phyloP scores from a whole-genome alignment of 1,284 basidiomycete species.

The Entoloma clypeatum region DNA sequence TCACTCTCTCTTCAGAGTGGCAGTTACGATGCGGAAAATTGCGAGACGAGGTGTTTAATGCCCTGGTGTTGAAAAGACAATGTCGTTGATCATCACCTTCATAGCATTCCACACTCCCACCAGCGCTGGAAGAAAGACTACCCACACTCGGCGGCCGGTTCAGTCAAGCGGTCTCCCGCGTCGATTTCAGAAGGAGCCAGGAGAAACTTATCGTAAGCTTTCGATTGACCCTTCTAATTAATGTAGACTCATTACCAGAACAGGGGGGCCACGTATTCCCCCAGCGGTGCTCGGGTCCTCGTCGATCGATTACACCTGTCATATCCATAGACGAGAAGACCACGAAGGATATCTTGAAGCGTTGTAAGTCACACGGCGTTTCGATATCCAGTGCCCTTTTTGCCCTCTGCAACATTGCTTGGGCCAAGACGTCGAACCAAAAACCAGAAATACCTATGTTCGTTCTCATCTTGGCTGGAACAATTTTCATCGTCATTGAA shows the following conservation, averaged over 20 bases:
- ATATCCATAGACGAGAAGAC: constrained; percentile 49
- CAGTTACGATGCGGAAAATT: constrained; percentile 32
- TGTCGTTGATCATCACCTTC: neutral
- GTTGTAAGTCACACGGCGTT: constrained; percentile 66
- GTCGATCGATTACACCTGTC: constrained; percentile 65
- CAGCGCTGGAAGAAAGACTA: constrained; percentile 51
- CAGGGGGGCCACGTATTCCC: constrained; percentile 70
- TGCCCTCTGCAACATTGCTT: constrained; percentile 71
- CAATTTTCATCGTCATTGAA: too few relatives aligned
- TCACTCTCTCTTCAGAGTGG: constrained; percentile 48
- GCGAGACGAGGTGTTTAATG: constrained; percentile 17
- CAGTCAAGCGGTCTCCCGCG: constrained; percentile 40
- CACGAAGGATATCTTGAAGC: constrained; percentile 57
- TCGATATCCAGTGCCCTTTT: constrained; percentile 75
- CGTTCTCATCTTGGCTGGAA: constrained; percentile 20
- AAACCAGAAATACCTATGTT: constrained; percentile 54
- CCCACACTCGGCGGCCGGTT: constrained; percentile 36
- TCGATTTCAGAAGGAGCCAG: constrained; percentile 56
- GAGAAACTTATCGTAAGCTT: constrained; percentile 43
- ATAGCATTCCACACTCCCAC: constrained; percentile 42
- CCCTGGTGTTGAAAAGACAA: constrained; percentile 20
- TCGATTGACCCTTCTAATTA: constrained; percentile 1
- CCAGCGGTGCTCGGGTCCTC: constrained; percentile 38
- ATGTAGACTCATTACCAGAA: neutral
- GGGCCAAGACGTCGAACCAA: constrained; percentile 47